phyloP scores from a whole-genome alignment of 2,329 filamentous ascomycete species.

The Microcyclospora pomicola region DNA sequence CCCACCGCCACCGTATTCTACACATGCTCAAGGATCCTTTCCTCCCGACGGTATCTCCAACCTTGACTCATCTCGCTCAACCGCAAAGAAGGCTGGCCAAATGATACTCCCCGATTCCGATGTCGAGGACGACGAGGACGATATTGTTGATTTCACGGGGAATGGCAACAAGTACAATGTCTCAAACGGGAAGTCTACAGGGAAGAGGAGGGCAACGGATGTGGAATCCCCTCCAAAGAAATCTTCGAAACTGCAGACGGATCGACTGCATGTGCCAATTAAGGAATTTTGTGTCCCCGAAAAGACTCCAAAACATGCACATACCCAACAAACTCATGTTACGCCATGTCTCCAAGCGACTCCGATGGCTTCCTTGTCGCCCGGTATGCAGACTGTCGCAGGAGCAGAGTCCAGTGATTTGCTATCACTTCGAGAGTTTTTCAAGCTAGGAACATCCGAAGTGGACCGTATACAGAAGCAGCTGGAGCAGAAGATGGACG shows the following conservation, averaged over 20 bases:
- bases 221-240: conserved; percentile 2
- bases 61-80: conserved; percentile 2
- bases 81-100: neutral
- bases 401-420: no score
- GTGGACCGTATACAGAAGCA: neutral
- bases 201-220: conserved; percentile 4
- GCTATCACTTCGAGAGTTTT: no score
- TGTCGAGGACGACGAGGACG: conserved; percentile 12
- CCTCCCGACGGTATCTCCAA: neutral
- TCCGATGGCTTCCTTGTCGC: no score
- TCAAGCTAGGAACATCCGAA: no score
- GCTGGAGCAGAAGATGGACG: conserved; percentile 9
- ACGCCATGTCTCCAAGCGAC: no score
- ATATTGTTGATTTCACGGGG: conserved; percentile 14
- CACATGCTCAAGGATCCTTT: conserved; percentile 18
- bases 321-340: neutral
- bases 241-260: conserved; percentile 4
- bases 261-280: neutral
- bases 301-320: no score
- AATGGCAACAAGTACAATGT: conserved; percentile 1
- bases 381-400: conserved; percentile 4
- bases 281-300: no score
- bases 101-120: conserved; percentile 14
- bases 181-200: conserved; percentile 1
- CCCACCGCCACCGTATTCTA: conserved; percentile 33